These are phyloP conservation scores for Penicillium paxilli DNA, from an alignment of 495 filamentous ascomycete genomes.

Conservation along the genomic window DNA sequence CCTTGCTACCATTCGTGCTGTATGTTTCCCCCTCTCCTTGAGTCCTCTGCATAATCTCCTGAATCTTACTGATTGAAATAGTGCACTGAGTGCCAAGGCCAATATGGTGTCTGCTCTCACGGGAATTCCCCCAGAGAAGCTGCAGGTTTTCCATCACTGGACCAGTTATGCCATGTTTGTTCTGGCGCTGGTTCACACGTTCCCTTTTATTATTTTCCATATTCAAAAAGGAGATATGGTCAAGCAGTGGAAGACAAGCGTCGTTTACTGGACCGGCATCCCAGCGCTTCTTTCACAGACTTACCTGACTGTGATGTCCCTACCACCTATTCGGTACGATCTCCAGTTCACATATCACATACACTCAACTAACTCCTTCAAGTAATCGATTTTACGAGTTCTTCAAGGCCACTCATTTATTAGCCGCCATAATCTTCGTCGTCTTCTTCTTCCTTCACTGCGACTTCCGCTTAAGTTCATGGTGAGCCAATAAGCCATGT, in stretches of 20 bases:
- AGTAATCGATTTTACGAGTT: conserved; percentile 54
- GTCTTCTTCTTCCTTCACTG: conserved; percentile 49
- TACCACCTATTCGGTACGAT: conserved; percentile 43
- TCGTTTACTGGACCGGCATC: conserved; percentile 43
- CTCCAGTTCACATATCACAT: background rate
- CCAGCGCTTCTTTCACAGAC: conserved; percentile 49
- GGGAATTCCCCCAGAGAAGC: conserved; percentile 52
- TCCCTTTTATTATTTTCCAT: conserved; percentile 52
- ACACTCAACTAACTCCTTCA: background rate
- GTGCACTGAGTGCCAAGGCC: conserved; percentile 32
- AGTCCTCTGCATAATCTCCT: too few relatives aligned
- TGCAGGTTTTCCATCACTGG: conserved; percentile 48
- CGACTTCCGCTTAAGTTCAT: conserved; percentile 47
- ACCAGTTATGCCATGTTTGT: conserved; percentile 47
- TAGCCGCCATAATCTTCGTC: conserved; percentile 46
- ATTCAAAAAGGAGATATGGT: conserved; percentile 47
- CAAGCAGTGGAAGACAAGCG: conserved; percentile 39
- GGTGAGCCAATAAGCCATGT: conserved; percentile 29
- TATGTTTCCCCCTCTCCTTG: conserved; percentile 23
- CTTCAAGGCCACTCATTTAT: conserved; percentile 52
- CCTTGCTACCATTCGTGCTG: conserved; percentile 52
- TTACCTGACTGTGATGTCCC: conserved; percentile 50
- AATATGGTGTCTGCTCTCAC: conserved; percentile 50
- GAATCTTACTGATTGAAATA: conserved; percentile 11
- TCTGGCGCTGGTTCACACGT: conserved; percentile 49